Conservation (phyloP, 2,329 filamentous ascomycete species). For the Hymenoscyphus infarciens region DNA sequence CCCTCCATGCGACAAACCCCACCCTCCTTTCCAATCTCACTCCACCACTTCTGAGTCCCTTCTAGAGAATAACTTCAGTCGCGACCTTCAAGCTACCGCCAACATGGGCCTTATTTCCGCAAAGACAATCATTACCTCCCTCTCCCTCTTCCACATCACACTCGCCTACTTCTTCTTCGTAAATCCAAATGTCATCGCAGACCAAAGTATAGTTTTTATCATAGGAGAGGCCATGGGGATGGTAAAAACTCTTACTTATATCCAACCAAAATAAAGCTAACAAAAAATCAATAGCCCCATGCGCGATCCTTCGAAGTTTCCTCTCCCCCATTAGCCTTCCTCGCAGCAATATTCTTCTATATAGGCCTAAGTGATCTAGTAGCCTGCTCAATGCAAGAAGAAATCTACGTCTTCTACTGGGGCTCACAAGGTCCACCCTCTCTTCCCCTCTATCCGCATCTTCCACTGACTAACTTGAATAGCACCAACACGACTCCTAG, state of each 20-base stretch:
- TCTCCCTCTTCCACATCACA: conserved; percentile 82
- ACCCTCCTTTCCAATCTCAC: not conserved
- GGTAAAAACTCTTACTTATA: conserved; percentile 45
- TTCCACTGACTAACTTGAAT: conserved; percentile 54
- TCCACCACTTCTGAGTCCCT: not conserved
- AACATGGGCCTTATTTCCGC: conserved; percentile 79
- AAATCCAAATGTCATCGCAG: conserved; percentile 66
- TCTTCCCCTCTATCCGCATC: conserved; percentile 33
- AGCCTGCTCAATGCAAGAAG: conserved; percentile 64
- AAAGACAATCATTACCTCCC: conserved; percentile 73
- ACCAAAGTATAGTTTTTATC: conserved; percentile 77
- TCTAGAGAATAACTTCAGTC: not conserved
- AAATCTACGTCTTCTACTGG: conserved; percentile 61
- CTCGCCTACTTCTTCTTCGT: conserved; percentile 81
- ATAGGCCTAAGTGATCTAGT: conserved; percentile 62
- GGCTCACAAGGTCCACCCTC: conserved; percentile 59
- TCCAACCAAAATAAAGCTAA: not conserved
- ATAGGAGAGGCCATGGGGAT: conserved; percentile 81
- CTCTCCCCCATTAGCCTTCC: conserved; percentile 68
- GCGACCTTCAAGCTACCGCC: not conserved
- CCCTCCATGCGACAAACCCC: not conserved
- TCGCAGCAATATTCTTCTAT: conserved; percentile 63
- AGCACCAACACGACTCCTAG: conserved; percentile 61
- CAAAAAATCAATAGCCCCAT: conserved; percentile 47
- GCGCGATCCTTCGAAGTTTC: conserved; percentile 65